Percentiles rank a stretch among this genome's conserved stretches.
phyloP scores from a whole-genome alignment of 345 rosid genomes.

The Linum trigynum region DNA sequence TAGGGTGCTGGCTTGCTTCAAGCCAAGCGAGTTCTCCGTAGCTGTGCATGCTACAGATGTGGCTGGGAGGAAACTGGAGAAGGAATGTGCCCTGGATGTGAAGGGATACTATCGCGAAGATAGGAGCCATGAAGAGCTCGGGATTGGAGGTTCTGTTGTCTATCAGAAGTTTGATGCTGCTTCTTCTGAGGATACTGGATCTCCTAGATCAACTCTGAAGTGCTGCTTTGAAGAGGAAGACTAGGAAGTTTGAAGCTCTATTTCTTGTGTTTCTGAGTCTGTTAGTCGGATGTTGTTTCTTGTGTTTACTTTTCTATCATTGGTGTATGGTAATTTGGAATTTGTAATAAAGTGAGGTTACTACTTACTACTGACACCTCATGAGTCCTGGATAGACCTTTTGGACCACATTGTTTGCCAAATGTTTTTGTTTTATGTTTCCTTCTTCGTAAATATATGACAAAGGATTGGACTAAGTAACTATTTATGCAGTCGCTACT shows the following conservation, averaged over 20 bases:
- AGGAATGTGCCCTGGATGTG: slow-evolving; percentile 25
- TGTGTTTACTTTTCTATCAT: too few relatives aligned
- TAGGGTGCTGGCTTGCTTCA: slow-evolving; percentile 54
- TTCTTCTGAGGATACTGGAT: slow-evolving; percentile 15
- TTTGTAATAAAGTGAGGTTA: too few relatives aligned
- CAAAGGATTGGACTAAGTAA: too few relatives aligned
- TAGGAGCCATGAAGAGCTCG: slow-evolving; percentile 42
- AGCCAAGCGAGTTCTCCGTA: slow-evolving; percentile 49
- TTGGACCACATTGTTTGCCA: too few relatives aligned
- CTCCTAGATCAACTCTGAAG: slow-evolving; percentile 49
- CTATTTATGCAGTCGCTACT: too few relatives aligned
- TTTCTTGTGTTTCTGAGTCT: background rate
- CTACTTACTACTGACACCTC: too few relatives aligned
- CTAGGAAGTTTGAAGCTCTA: slow-evolving; percentile 17
- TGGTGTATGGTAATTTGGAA: too few relatives aligned
- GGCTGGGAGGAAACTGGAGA: slow-evolving; percentile 13
- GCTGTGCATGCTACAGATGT: slow-evolving; percentile 43
- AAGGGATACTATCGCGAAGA: slow-evolving; percentile 43
- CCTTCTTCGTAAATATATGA: too few relatives aligned
- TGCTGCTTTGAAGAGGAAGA: slow-evolving; percentile 52
- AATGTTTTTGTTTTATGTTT: too few relatives aligned
- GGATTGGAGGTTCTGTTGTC: slow-evolving; percentile 41
- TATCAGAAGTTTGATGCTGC: slow-evolving; percentile 39
- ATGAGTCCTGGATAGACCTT: too few relatives aligned
- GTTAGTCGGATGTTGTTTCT: too few relatives aligned